These are phyloP conservation scores for Rosa persica DNA, from an alignment of 306 rosid species.

Conservation along the genomic window DNA sequence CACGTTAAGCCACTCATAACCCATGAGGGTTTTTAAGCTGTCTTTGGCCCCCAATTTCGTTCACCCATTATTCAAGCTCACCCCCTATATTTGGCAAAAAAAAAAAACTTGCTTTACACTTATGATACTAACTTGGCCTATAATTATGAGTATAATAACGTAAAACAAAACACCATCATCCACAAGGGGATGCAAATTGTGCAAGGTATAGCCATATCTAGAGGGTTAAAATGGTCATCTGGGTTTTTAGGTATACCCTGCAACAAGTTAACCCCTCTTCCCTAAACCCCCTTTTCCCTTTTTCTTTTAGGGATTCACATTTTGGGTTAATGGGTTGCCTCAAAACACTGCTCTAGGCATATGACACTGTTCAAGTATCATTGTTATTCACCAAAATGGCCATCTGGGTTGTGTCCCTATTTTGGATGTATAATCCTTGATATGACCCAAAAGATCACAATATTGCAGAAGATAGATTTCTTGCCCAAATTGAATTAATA, in stretches of 20 bases:
- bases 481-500: conserved; percentile 23
- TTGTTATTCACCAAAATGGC: neutral
- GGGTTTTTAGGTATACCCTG: neutral
- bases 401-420: conserved; percentile 4
- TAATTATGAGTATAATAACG: conserved; percentile 47
- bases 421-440: conserved; percentile 20
- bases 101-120: conserved; percentile 28
- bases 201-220: conserved; percentile 16
- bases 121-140: conserved; percentile 29
- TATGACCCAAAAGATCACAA: conserved; percentile 30
- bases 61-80: conserved; percentile 37
- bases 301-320: conserved; percentile 9
- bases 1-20: conserved; percentile 80
- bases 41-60: conserved; percentile 37
- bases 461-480: conserved; percentile 20
- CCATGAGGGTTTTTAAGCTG: conserved; percentile 45
- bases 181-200: conserved; percentile 24
- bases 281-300: neutral
- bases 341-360: conserved; percentile 11
- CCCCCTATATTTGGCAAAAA: conserved; percentile 33
- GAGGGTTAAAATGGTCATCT: conserved; percentile 22
- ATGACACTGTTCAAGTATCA: neutral
- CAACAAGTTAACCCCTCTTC: conserved; percentile 2
- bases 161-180: conserved; percentile 51
- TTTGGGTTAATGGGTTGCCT: neutral